These are phyloP conservation scores for Annulohypoxylon bovei DNA, from an alignment of 495 filamentous ascomycete genomes.

Conservation along the genomic window DNA sequence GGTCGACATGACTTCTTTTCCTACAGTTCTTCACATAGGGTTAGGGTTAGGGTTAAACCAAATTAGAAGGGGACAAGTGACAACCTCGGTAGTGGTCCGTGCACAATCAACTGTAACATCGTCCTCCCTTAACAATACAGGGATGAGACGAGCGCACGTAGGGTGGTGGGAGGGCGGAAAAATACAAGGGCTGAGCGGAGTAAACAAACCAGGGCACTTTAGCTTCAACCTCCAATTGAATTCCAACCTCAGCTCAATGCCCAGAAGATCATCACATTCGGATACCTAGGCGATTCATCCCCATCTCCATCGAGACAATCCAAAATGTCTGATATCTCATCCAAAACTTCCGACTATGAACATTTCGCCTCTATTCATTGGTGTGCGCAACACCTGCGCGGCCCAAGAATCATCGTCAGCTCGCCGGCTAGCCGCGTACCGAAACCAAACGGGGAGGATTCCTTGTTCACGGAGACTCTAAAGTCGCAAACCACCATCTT, in stretches of 20 bases:
- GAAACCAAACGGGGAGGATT: constrained; percentile 61
- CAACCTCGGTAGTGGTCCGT: neutral
- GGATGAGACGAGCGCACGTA: neutral
- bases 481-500: constrained; percentile 62
- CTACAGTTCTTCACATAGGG: too few species aligned
- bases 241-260: neutral
- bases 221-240: neutral
- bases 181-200: neutral
- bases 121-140: neutral
- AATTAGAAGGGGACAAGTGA: too few species aligned
- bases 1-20: too few species aligned
- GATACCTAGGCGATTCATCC: neutral
- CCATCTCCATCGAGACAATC: neutral
- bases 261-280: neutral
- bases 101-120: neutral
- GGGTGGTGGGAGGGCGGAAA: neutral
- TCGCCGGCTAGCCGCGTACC: constrained; percentile 52
- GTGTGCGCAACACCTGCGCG: constrained; percentile 61
- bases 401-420: constrained; percentile 50
- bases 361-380: constrained; percentile 67
- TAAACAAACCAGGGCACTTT: neutral
- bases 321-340: constrained; percentile 14
- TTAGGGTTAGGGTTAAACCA: too few species aligned
- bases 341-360: constrained; percentile 46
- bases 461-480: constrained; percentile 65